phyloP scores from a whole-genome alignment of 192 early-diverging fungal species.

The Nowakowskiella sp. region DNA sequence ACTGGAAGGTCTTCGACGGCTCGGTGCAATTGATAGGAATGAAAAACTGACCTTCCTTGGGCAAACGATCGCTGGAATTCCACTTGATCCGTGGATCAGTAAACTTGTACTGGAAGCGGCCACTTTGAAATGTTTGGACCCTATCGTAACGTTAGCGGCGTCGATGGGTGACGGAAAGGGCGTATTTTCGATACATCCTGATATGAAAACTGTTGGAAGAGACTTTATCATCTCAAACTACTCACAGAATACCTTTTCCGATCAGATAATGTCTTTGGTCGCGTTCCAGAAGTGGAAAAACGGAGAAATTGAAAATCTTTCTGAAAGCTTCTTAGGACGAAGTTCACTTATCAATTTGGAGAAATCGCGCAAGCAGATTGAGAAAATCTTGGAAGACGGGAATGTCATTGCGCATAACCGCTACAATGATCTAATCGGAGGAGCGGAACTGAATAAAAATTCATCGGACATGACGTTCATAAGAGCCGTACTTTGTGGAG shows the following conservation, averaged over 20 bases:
- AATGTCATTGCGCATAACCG: slow-evolving; percentile 7
- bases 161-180: slow-evolving; percentile 43
- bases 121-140: slow-evolving; percentile 64
- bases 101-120: slow-evolving; percentile 64
- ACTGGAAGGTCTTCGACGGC: slow-evolving; percentile 19
- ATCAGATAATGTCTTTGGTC: slow-evolving; percentile 27
- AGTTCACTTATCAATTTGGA: slow-evolving; percentile 27
- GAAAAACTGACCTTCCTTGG: slow-evolving; percentile 53
- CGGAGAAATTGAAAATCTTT: slow-evolving; percentile 16
- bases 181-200: slow-evolving; percentile 39
- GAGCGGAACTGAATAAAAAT: slow-evolving; percentile 15
- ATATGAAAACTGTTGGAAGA: slow-evolving; percentile 26
- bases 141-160: slow-evolving; percentile 57
- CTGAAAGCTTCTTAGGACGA: slow-evolving; percentile 23
- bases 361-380: slow-evolving; percentile 24
- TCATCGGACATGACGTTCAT: slow-evolving; percentile 16
- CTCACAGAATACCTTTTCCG: slow-evolving; percentile 22
- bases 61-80: slow-evolving; percentile 46
- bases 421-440: slow-evolving; percentile 17
- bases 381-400: slow-evolving; percentile 27
- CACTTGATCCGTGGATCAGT: slow-evolving; percentile 63
- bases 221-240: slow-evolving; percentile 23
- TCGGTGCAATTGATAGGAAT: slow-evolving; percentile 30
- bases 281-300: slow-evolving; percentile 33
- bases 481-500: slow-evolving; percentile 27